A percentile compares a stretch with the other conserved stretches of the same genome.
These are phyloP conservation scores for Elsinoe batatas DNA, from an alignment of 2,329 filamentous ascomycete species.

Conservation along the genomic window DNA sequence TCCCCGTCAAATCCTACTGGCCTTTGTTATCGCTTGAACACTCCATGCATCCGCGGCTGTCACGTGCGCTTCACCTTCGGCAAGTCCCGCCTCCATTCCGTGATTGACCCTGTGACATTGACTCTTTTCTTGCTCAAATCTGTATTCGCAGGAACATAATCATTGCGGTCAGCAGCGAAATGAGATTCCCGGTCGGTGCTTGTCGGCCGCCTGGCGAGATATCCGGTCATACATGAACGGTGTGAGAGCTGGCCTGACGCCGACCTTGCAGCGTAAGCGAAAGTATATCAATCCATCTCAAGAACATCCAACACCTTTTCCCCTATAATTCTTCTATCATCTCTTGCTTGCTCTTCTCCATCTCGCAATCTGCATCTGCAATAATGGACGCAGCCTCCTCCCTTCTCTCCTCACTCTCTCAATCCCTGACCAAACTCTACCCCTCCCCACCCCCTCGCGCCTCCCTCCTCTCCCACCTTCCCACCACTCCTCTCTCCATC, in stretches of 20 bases:
- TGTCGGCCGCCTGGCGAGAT: not conserved
- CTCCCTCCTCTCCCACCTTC: not conserved
- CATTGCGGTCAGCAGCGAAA: no score
- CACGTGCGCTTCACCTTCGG: no score
- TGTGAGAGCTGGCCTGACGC: not conserved
- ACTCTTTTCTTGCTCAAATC: no score
- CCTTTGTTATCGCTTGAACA: not conserved
- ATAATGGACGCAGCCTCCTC: not conserved
- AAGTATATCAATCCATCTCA: not conserved
- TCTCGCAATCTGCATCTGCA: not conserved
- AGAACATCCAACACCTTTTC: not conserved
- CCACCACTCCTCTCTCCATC: conserved; percentile 2
- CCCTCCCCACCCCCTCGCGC: not conserved
- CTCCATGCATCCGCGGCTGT: not conserved
- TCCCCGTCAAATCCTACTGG: not conserved
- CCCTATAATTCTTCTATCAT: not conserved
- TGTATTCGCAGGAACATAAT: no score
- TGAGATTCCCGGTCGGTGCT: not conserved
- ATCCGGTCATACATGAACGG: not conserved
- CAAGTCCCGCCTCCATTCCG: no score
- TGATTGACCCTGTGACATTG: no score
- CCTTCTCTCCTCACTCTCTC: not conserved
- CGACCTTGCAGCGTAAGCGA: not conserved
- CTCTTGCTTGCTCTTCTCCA: not conserved
- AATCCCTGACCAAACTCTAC: not conserved